Evolutionary conservation across 495 filamentous ascomycete species (phyloP), one percentile per base, ranked within the genome.

Genomic region (Penicillium mononematosum): DNA sequence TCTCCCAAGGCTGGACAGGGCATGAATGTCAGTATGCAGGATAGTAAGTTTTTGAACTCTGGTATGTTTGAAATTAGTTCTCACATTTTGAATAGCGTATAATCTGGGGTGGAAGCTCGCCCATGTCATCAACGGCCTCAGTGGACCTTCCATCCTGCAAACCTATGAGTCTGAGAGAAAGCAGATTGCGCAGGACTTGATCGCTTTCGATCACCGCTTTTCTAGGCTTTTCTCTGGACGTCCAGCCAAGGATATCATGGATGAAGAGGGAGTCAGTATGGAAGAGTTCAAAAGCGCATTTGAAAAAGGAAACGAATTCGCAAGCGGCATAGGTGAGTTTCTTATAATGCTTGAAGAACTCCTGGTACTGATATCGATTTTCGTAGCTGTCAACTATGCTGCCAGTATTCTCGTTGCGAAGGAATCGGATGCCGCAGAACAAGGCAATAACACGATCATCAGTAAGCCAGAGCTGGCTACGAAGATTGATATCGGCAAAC

Each of bases 91-190:
- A 16, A 31, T 45, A 66, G 78, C 85, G 0, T 88, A 84, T 67
- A 91, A 90, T 54, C 79, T 91, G 1, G 87, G 85, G 27, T 91
- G 88, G 88, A 92, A 92, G 68, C 73, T 92, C 22, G 78, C 81
- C 1, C 69, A 81, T 34, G 85, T 88, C 2, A 71, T 83, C 49
- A 81, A 81, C 25, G 82, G 77, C 9, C 75, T 81, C 34, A 67
- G 73, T 3, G 63, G 74, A 8, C 74, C 71, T 1, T 72, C 71
- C 0, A 78, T 90, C 31, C 74, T 92, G 1, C 69, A 71, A 25
- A 89, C 87, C 0, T 91, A 90, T 68, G 71, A 85, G 59, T 65
- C 74, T 1, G 88, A 90, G 63, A 75, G 88, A 29, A 75, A 76
- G 20, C 65, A 69, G n/a, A 78, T 89, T 39, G 88, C 88, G 1